phyloP scores from a whole-genome alignment of 768 basidiomycete genomes.

The Termitomyces sp. region DNA sequence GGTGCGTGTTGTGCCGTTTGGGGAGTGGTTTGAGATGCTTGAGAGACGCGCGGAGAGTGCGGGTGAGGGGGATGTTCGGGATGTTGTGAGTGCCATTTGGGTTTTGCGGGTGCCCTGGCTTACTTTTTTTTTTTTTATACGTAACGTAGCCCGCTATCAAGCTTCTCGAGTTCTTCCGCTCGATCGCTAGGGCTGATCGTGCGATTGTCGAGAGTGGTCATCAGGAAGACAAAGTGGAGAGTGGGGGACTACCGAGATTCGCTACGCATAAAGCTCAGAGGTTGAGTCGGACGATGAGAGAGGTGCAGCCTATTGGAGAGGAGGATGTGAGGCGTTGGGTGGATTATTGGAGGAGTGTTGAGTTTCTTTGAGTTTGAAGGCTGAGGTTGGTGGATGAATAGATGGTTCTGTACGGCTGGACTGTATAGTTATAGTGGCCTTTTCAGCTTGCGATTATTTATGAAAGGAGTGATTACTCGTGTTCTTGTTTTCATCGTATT shows the following conservation, averaged over 20 bases:
- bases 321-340: conserved; percentile 12
- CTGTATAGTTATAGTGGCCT: too few species aligned
- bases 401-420: too few species aligned
- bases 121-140: too few species aligned
- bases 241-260: conserved; percentile 13
- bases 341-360: conserved; percentile 11
- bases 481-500: too few species aligned
- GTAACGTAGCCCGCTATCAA: conserved; percentile 36
- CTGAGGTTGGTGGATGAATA: not conserved
- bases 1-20: conserved; percentile 7
- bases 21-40: conserved; percentile 14
- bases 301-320: not conserved
- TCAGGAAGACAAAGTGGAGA: conserved; percentile 8
- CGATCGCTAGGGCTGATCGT: conserved; percentile 19
- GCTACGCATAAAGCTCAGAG: conserved; percentile 8
- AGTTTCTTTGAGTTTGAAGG: not conserved
- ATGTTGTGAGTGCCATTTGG: too few species aligned
- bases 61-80: not conserved
- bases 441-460: too few species aligned
- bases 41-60: conserved; percentile 11
- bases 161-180: conserved; percentile 30
- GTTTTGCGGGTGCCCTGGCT: too few species aligned
- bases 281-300: conserved; percentile 11
- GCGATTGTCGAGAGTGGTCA: not conserved
- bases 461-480: too few species aligned